Evolutionary conservation across 163 green algal species (phyloP), one percentile per base, ranked within the genome.

Genomic region (Coccomyxa subellipsoidea): DNA sequence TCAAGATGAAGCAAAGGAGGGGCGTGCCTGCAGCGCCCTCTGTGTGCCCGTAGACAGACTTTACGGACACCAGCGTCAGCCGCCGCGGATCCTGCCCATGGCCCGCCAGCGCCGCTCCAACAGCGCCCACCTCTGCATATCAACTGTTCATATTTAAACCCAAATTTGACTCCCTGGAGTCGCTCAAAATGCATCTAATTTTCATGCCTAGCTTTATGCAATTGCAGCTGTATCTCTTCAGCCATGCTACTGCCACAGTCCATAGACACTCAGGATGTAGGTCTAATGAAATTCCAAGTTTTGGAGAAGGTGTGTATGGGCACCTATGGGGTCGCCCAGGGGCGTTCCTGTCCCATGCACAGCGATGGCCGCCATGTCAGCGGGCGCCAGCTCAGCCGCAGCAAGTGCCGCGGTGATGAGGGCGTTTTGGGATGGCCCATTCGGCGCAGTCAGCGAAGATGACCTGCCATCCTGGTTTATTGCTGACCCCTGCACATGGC

Each of bases 401-500:
- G 27, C 10, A 10, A 73, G 21, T 18, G 66, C n/a, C 0, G 66
- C 5, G 1, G n/a, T 18, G 7, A 90, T 80, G 27, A 94, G 80
- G 0, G 84, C 86, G n/a, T 87, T 86, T 83, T 94, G 91, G 34
- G 85, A 86, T 38, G 90, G 91, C 34, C 91, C 91, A 40, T 93
- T 92, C 21, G 91, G 91, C 27, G 91, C 90, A 3, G 94, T 98
- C 39, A 98, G 87, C 78, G 88, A 87, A 81, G 89, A 95, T 84
- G 90, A 95, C 70, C 93, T 87, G 8, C 94, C 94, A 85, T 98
- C 94, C 88, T 98, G 95, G 36, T 80, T 81, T 35, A 83, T 40
- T 53, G 82, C 79, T 47, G 54, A 82, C 29, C 81, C 82, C 40
- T 34, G 66, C 29, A 34, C 66, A 73, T 36, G 29, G n/a, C 66